These are phyloP conservation scores for Sistotremastrum niveocremeum DNA, from an alignment of 768 basidiomycete species.

Conservation along the genomic window DNA sequence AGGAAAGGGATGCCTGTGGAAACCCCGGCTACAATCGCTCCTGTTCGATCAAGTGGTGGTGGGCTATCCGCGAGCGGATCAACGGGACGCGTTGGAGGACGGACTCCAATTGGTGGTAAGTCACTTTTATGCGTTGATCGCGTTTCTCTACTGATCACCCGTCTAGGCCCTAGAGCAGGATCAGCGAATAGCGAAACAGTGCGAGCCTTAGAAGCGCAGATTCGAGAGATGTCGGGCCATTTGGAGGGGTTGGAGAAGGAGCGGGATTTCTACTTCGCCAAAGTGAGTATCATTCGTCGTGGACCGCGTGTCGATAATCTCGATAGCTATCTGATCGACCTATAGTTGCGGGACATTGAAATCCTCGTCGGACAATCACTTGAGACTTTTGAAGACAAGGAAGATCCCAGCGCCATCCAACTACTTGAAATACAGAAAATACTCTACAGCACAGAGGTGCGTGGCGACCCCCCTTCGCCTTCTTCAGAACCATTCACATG, in stretches of 20 bases:
- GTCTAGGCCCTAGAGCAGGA: constrained; percentile 39
- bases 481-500: constrained; percentile 6
- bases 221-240: constrained; percentile 68
- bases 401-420: constrained; percentile 28
- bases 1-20: constrained; percentile 68
- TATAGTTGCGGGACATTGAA: constrained; percentile 91
- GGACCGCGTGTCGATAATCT: constrained; percentile 2
- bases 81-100: constrained; percentile 20
- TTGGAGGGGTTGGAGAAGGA: constrained; percentile 94
- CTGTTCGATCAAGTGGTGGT: constrained; percentile 32
- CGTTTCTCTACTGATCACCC: neutral
- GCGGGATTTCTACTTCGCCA: constrained; percentile 96
- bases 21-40: constrained; percentile 66
- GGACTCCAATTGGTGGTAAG: constrained; percentile 45
- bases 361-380: constrained; percentile 76
- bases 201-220: constrained; percentile 55
- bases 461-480: constrained; percentile 10
- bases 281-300: constrained; percentile 37
- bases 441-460: constrained; percentile 87
- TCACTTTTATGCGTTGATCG: constrained; percentile 45
- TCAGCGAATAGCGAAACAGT: constrained; percentile 57
- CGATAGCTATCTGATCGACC: neutral
- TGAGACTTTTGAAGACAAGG: constrained; percentile 45
- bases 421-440: constrained; percentile 82
- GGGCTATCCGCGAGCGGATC: constrained; percentile 19